phyloP scores from a whole-genome alignment of 495 filamentous ascomycete genomes.

The Neurospora sp. region DNA sequence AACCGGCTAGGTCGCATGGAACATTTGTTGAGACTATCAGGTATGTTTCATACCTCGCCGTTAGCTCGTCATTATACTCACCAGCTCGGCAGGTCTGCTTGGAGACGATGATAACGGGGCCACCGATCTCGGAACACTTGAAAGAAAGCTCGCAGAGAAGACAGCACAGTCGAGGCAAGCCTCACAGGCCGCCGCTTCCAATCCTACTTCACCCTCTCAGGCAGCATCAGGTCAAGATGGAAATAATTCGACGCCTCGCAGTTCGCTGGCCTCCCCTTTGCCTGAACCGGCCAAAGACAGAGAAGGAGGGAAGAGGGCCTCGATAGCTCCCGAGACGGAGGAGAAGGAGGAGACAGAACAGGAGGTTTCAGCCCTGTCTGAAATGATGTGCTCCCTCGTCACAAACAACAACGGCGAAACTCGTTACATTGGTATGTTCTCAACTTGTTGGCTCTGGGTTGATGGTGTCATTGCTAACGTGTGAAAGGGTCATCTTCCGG shows the following conservation, averaged over 20 bases:
- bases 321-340: constrained; percentile 22
- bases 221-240: constrained; percentile 32
- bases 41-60: constrained; percentile 22
- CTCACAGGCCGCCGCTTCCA: constrained; percentile 30
- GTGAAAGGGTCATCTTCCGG: constrained; percentile 81
- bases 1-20: constrained; percentile 94
- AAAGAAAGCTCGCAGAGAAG: constrained; percentile 70
- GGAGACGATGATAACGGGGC: constrained; percentile 76
- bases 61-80: constrained; percentile 5
- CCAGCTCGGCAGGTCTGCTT: constrained; percentile 45
- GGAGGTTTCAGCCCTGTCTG: constrained; percentile 82
- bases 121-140: constrained; percentile 80
- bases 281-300: constrained; percentile 44
- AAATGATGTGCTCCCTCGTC: constrained; percentile 99
- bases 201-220: constrained; percentile 36
- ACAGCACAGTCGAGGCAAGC: constrained; percentile 33
- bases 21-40: constrained; percentile 73
- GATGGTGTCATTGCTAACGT: constrained; percentile 13
- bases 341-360: constrained; percentile 62
- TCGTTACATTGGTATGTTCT: constrained; percentile 75
- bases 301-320: constrained; percentile 27
- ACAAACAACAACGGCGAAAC: constrained; percentile 96
- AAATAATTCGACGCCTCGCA: constrained; percentile 48
- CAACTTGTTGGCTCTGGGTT: not conserved
- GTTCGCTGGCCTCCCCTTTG: constrained; percentile 44